A percentile compares a stretch with the other conserved stretches of the same genome.
phyloP scores from a whole-genome alignment of 2,329 filamentous ascomycete species.

The Xylariaceae sp. region DNA sequence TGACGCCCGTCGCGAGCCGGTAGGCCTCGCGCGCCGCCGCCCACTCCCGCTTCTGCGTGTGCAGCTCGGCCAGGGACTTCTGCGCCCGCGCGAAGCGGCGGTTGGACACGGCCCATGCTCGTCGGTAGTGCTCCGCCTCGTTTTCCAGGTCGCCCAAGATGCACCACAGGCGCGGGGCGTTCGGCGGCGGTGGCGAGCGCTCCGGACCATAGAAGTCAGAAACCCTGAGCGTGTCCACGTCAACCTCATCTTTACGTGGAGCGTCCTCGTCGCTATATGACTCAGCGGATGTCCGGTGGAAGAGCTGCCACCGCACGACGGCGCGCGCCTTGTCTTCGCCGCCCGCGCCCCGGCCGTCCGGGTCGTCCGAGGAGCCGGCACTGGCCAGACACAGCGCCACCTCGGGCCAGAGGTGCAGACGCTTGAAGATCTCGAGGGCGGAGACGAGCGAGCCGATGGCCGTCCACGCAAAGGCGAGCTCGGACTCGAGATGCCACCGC shows the following conservation, averaged over 20 bases:
- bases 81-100: slow-evolving; percentile 80
- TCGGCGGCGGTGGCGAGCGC: slow-evolving; percentile 62
- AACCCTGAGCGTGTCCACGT: slow-evolving; percentile 49
- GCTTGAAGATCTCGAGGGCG: slow-evolving; percentile 91
- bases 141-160: slow-evolving; percentile 86
- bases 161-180: slow-evolving; percentile 83
- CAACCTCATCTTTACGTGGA: slow-evolving; percentile 47
- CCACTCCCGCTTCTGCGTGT: slow-evolving; percentile 60
- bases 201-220: slow-evolving; percentile 54
- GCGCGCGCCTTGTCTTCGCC: slow-evolving; percentile 73
- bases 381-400: slow-evolving; percentile 80
- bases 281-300: slow-evolving; percentile 48
- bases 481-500: slow-evolving; percentile 88
- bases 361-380: slow-evolving; percentile 49
- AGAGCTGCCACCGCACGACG: slow-evolving; percentile 72
- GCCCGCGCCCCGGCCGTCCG: slow-evolving; percentile 44
- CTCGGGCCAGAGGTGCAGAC: slow-evolving; percentile 89
- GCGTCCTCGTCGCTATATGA: slow-evolving; percentile 33
- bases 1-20: slow-evolving; percentile 65
- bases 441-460: slow-evolving; percentile 79
- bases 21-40: slow-evolving; percentile 70
- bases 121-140: slow-evolving; percentile 67
- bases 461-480: slow-evolving; percentile 90
- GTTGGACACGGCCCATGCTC: slow-evolving; percentile 80
- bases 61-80: slow-evolving; percentile 73